A percentile compares a stretch with the other conserved stretches of the same genome.
Conservation (phyloP, 805 yeast species). For the Metschnikowia dekortorum region DNA sequence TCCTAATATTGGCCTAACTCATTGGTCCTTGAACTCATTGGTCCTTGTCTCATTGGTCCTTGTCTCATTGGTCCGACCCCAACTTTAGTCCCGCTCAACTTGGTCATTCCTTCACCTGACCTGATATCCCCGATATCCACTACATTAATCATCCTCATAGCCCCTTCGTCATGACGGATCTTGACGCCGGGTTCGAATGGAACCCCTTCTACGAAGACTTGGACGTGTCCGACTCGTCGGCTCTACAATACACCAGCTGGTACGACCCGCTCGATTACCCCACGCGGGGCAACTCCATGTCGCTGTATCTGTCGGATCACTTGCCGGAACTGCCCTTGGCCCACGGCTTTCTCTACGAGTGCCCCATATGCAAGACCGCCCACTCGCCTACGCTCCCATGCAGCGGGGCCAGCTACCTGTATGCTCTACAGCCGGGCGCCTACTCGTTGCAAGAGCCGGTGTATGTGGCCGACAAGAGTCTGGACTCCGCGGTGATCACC, state of each 20-base stretch:
- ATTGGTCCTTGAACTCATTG: no score
- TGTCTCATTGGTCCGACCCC: no score
- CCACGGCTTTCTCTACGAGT: constrained; percentile 14
- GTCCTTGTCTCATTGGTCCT: no score
- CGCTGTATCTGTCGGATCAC: not conserved
- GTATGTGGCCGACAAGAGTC: constrained; percentile 10
- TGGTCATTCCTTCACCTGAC: not conserved
- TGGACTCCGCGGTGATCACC: constrained; percentile 12
- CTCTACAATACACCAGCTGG: not conserved
- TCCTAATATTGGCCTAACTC: no score
- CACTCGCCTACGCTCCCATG: constrained; percentile 16
- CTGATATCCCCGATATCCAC: not conserved
- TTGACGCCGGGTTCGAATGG: constrained; percentile 14
- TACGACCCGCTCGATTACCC: constrained; percentile 3
- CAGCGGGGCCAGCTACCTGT: constrained; percentile 8
- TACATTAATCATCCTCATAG: not conserved
- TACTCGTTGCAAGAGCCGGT: constrained; percentile 9
- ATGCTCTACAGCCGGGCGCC: constrained; percentile 1
- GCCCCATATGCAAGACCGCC: constrained; percentile 15
- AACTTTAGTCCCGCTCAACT: no score
- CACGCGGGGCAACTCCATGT: not conserved
- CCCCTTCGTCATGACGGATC: not conserved
- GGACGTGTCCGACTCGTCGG: not conserved
- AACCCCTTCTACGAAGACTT: constrained; percentile 17
- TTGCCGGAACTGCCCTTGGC: not conserved